phyloP scores from a whole-genome alignment of 352 stramenopile genomes.

The Globisporangium uncinulatum region DNA sequence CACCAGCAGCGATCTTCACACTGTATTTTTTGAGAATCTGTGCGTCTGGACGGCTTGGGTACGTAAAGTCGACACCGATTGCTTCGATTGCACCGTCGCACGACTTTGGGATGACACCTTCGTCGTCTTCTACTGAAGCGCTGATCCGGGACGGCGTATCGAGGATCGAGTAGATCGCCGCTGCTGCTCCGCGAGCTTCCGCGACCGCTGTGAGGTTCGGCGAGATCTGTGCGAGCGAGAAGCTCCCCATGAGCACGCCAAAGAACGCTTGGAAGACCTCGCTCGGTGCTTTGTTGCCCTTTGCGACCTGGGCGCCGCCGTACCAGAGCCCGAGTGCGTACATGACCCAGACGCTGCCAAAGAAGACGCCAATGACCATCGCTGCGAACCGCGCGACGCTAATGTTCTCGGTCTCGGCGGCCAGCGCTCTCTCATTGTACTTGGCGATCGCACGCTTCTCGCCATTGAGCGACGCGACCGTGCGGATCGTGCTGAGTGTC shows the following conservation, averaged over 20 bases:
- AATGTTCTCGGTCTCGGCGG: conserved; percentile 29
- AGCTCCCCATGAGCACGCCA: conserved; percentile 34
- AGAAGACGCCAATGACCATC: conserved; percentile 26
- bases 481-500: conserved; percentile 54
- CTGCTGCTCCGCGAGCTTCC: conserved; percentile 28
- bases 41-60: conserved; percentile 48
- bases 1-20: conserved; percentile 19
- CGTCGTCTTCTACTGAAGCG: conserved; percentile 22
- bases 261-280: conserved; percentile 42
- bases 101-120: conserved; percentile 13
- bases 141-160: conserved; percentile 42
- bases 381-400: conserved; percentile 16
- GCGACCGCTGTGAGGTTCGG: conserved; percentile 37
- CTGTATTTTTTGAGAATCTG: conserved; percentile 27
- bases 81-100: conserved; percentile 36
- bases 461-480: conserved; percentile 38
- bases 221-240: conserved; percentile 34
- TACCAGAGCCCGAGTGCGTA: conserved; percentile 48
- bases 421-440: conserved; percentile 21
- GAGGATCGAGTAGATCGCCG: conserved; percentile 44
- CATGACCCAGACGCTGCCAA: conserved; percentile 38
- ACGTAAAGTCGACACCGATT: conserved; percentile 50
- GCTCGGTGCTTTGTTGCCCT: conserved; percentile 22
- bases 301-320: conserved; percentile 33
- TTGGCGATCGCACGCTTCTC: conserved; percentile 35